A percentile compares a stretch with the other conserved stretches of the same genome.
Conservation (phyloP, 2,329 filamentous ascomycete species). For the Atkinsonella hypoxylon region DNA sequence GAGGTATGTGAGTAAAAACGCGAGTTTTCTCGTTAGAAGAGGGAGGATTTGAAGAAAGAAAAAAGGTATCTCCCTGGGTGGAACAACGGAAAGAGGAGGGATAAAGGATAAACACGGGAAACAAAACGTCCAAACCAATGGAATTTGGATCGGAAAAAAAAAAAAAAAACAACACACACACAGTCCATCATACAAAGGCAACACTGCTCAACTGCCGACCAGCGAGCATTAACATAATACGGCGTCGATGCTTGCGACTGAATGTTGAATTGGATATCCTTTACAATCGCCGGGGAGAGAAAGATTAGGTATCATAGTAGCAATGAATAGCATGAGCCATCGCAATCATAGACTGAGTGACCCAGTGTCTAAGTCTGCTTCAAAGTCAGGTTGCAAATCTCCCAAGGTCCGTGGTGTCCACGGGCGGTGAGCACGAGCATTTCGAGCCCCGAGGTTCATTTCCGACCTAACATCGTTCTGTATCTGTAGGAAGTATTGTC, state of each 20-base stretch:
- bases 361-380: conserved; percentile 13
- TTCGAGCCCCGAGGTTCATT: conserved; percentile 32
- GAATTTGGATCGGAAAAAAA: neutral
- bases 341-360: conserved; percentile 2
- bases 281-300: neutral
- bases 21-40: neutral
- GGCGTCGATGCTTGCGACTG: neutral
- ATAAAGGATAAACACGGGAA: neutral
- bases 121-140: neutral
- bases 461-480: conserved; percentile 59
- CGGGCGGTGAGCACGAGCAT: conserved; percentile 6
- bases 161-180: neutral
- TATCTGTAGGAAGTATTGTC: conserved; percentile 77
- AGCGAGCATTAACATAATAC: neutral
- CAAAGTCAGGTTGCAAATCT: conserved; percentile 15
- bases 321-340: neutral
- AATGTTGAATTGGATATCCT: neutral
- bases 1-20: neutral
- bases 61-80: neutral
- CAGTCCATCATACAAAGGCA: neutral
- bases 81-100: neutral
- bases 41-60: neutral
- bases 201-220: neutral
- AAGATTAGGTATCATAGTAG: neutral
- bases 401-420: conserved; percentile 12